Percentiles rank a stretch among this genome's conserved stretches.
These are phyloP conservation scores for Endotrypanum monterogeii DNA, from an alignment of 208 protist species.

Conservation along the genomic window DNA sequence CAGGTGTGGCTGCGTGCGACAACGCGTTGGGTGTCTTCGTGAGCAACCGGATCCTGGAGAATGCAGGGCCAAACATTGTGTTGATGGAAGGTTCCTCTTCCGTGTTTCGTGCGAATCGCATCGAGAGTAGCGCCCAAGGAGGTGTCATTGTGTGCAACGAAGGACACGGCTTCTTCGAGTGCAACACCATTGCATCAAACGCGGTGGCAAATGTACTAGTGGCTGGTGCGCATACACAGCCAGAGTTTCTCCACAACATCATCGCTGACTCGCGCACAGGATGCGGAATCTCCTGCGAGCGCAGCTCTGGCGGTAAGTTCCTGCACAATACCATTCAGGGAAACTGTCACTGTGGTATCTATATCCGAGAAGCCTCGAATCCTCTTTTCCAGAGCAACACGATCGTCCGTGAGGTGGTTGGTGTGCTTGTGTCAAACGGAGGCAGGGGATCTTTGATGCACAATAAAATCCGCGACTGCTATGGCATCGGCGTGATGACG, in stretches of 20 bases:
- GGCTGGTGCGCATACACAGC: conserved; percentile 52
- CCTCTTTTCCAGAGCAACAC: conserved; percentile 51
- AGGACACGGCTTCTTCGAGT: conserved; percentile 65
- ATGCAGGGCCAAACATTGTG: conserved; percentile 57
- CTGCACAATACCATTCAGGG: conserved; percentile 62
- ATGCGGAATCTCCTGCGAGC: conserved; percentile 63
- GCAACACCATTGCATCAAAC: conserved; percentile 74
- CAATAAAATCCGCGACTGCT: conserved; percentile 65
- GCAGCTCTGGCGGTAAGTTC: conserved; percentile 48
- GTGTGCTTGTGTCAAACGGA: conserved; percentile 64
- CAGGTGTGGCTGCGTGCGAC: conserved; percentile 60
- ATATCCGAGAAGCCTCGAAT: conserved; percentile 50
- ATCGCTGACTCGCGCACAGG: conserved; percentile 54
- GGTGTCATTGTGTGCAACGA: conserved; percentile 73
- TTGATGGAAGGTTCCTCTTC: conserved; percentile 66
- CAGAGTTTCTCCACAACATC: conserved; percentile 50
- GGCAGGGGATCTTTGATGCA: conserved; percentile 59
- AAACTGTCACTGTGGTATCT: conserved; percentile 72
- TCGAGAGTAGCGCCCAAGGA: conserved; percentile 50
- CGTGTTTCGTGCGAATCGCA: conserved; percentile 71
- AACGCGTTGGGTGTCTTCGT: conserved; percentile 81
- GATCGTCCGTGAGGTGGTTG: conserved; percentile 63
- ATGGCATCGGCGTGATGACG: conserved; percentile 65
- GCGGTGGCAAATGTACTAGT: conserved; percentile 73
- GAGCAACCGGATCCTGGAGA: conserved; percentile 60